Evolutionary conservation across 2,329 filamentous ascomycete genomes (phyloP).

Genomic region (Aspergillus glaucus): DNA sequence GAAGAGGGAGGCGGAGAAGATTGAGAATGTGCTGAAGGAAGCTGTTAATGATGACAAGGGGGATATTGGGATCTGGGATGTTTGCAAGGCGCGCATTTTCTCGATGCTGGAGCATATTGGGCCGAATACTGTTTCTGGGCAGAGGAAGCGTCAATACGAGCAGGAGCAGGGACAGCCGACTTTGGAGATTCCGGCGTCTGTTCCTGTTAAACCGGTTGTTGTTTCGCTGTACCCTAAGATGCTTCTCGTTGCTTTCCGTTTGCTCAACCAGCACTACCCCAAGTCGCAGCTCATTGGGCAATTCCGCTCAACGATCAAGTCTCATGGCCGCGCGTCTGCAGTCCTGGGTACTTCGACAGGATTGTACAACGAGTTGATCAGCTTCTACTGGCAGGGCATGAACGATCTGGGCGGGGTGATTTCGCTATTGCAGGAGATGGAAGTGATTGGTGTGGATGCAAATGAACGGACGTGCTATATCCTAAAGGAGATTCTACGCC

Average conservation of each 20-base stretch:
- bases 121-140: neutral
- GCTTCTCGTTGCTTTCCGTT: constrained; percentile 35
- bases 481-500: constrained; percentile 24
- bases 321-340: constrained; percentile 35
- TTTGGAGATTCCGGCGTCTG: constrained; percentile 25
- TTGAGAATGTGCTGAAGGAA: constrained; percentile 24
- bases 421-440: constrained; percentile 39
- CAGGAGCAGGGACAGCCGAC: constrained; percentile 2
- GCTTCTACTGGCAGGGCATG: constrained; percentile 37
- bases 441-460: constrained; percentile 35
- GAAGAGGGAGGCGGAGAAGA: constrained; percentile 24
- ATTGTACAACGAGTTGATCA: constrained; percentile 41
- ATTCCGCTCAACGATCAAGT: constrained; percentile 35
- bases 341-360: constrained; percentile 37
- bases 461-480: constrained; percentile 28
- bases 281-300: constrained; percentile 35
- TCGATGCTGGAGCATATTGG: constrained; percentile 26
- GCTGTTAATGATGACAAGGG: constrained; percentile 22
- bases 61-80: constrained; percentile 33
- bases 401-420: constrained; percentile 36
- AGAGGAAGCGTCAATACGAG: constrained; percentile 1
- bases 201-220: constrained; percentile 28
- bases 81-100: constrained; percentile 37
- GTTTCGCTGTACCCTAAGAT: constrained; percentile 36
- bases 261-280: constrained; percentile 36